phyloP scores from a whole-genome alignment of 352 stramenopile species.

The Pythium plurisporium region DNA sequence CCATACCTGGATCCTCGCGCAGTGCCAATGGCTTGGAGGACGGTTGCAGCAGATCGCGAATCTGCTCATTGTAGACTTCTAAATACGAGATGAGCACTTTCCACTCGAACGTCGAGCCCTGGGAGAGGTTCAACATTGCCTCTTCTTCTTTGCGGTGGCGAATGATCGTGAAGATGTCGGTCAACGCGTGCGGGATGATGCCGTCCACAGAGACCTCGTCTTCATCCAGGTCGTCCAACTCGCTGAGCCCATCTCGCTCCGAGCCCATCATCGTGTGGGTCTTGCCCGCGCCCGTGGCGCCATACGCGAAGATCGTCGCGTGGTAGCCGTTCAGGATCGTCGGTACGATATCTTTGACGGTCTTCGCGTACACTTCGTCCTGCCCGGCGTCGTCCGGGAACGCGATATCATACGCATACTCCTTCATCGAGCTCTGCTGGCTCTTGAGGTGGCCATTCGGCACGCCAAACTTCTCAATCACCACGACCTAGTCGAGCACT shows the following conservation, averaged over 20 bases:
- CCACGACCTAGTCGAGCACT: slow-evolving; percentile 33
- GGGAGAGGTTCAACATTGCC: slow-evolving; percentile 31
- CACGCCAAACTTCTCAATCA: slow-evolving; percentile 54
- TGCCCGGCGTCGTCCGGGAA: slow-evolving; percentile 42
- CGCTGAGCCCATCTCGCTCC: slow-evolving; percentile 45
- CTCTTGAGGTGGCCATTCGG: slow-evolving; percentile 46
- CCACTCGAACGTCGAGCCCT: slow-evolving; percentile 60
- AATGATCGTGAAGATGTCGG: slow-evolving; percentile 70
- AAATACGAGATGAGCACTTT: slow-evolving; percentile 84
- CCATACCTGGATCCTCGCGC: slow-evolving; percentile 45
- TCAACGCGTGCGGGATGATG: slow-evolving; percentile 78
- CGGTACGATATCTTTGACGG: slow-evolving; percentile 53
- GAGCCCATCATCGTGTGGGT: slow-evolving; percentile 74
- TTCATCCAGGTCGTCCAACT: slow-evolving; percentile 42
- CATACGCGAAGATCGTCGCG: slow-evolving; percentile 80
- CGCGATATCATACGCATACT: slow-evolving; percentile 61
- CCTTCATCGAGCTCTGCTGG: slow-evolving; percentile 47
- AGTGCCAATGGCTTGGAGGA: slow-evolving; percentile 26
- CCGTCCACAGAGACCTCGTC: slow-evolving; percentile 45
- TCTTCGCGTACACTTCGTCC: slow-evolving; percentile 55
- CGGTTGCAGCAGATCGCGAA: slow-evolving; percentile 85
- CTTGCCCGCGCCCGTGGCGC: slow-evolving; percentile 58
- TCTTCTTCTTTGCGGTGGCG: slow-evolving; percentile 49
- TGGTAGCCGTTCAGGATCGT: slow-evolving; percentile 76
- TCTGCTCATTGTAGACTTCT: slow-evolving; percentile 93